Conservation (phyloP, 805 yeast genomes). For the Trichomonascus vanleenenianus region DNA sequence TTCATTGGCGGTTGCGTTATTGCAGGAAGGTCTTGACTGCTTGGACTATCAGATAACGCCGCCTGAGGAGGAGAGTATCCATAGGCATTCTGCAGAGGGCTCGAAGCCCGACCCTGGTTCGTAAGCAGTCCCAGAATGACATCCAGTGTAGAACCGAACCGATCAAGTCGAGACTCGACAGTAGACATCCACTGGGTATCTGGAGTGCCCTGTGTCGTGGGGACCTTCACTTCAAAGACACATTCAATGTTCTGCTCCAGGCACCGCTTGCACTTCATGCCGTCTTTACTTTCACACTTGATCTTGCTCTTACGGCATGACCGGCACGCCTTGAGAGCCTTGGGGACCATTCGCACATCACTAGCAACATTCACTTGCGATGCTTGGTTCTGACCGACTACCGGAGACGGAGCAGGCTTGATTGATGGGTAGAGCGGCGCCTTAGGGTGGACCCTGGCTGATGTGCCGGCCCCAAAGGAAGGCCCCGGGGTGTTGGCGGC, state of each 20-base stretch:
- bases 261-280: slow-evolving; percentile 54
- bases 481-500: too few relatives aligned
- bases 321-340: slow-evolving; percentile 46
- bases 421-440: neutral
- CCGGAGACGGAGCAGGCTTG: neutral
- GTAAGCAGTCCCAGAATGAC: slow-evolving; percentile 32
- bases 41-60: too few relatives aligned
- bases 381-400: slow-evolving; percentile 2
- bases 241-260: slow-evolving; percentile 44
- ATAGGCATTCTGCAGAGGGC: too few relatives aligned
- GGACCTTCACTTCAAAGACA: slow-evolving; percentile 48
- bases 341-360: slow-evolving; percentile 3
- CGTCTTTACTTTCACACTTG: slow-evolving; percentile 44
- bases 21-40: too few relatives aligned
- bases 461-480: too few relatives aligned
- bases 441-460: neutral
- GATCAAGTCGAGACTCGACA: slow-evolving; percentile 34
- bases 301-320: slow-evolving; percentile 57
- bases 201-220: slow-evolving; percentile 23
- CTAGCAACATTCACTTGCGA: slow-evolving; percentile 9
- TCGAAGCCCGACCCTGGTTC: too few relatives aligned
- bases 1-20: too few relatives aligned
- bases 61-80: too few relatives aligned
- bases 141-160: slow-evolving; percentile 34
- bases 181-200: slow-evolving; percentile 28